Percentiles rank a stretch among this genome's conserved stretches.
phyloP scores from a whole-genome alignment of 768 basidiomycete species.

The Stropharia rugosoannulata region DNA sequence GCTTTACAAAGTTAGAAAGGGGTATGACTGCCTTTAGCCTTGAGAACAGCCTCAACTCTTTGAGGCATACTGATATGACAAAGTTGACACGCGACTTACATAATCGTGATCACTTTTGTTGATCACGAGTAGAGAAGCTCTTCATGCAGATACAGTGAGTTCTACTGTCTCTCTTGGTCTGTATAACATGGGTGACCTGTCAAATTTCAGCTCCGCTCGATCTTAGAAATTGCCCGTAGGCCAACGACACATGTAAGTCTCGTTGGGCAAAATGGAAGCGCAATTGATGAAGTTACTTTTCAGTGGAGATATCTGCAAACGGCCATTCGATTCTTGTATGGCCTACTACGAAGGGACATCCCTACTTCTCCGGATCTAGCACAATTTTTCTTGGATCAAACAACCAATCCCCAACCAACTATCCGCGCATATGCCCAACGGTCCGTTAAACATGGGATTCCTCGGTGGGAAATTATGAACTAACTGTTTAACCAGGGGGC shows the following conservation, averaged over 20 bases:
- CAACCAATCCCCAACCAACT: slow-evolving; percentile 68
- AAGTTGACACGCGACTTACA: too few relatives aligned
- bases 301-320: slow-evolving; percentile 86
- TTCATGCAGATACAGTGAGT: slow-evolving; percentile 50
- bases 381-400: slow-evolving; percentile 63
- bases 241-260: slow-evolving; percentile 70
- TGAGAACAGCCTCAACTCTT: too few relatives aligned
- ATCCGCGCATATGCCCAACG: slow-evolving; percentile 65
- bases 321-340: slow-evolving; percentile 58
- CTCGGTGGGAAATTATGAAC: not conserved
- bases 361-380: slow-evolving; percentile 52
- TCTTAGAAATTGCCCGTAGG: slow-evolving; percentile 58
- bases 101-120: too few relatives aligned
- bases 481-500: slow-evolving; percentile 41
- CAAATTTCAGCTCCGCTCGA: slow-evolving; percentile 48
- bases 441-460: slow-evolving; percentile 32
- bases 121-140: slow-evolving; percentile 45
- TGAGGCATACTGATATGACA: too few relatives aligned
- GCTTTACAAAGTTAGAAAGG: too few relatives aligned
- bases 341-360: slow-evolving; percentile 64
- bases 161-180: not conserved
- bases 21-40: too few relatives aligned
- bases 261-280: slow-evolving; percentile 6
- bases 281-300: slow-evolving; percentile 9
- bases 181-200: slow-evolving; percentile 8